Evolutionary conservation across 805 yeast species (phyloP), one percentile per base, ranked within the genome.

Genomic region (Brettanomyces custersianus): DNA sequence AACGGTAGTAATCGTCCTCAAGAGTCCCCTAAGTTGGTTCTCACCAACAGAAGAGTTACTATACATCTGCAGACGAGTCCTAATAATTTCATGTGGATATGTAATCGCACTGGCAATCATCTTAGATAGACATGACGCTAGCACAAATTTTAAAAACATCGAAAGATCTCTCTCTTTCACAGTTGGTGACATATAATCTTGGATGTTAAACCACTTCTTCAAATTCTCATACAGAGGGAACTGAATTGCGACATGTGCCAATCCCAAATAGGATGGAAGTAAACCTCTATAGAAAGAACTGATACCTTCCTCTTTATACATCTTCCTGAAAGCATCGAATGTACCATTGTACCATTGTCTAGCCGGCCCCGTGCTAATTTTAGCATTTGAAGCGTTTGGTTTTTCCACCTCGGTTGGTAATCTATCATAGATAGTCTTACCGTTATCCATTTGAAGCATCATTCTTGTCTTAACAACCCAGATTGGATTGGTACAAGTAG

Each of bases 401-500:
- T 47, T 48, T 20, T 49, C 47, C 26, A 25, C 30, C 2, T 45
- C 26, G 8, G 32, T 33, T 13, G 47, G 49, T 30, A 60, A 55
- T 26, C 62, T 37, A 36, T 55, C 60, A 44, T 64, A 60, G 12
- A 62, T 57, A 5, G 67, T 62, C 30, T 51, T 48, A 10, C 70
- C 66, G 33, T 60, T 55, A 21, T 69, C 72, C 36, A 80, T 78
- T 51, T 84, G 95, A 28, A 88, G 66, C 97, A 92, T 92, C 35
- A 92, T 62, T 50, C 98, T 66, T 2, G 98, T 92, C 55, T 92
- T 92, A 21, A 92, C 88, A 31, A 92, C 97, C 98, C 98, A 92
- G 11, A 90, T 84, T 9, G 98, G 98, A 55, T 92, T 92, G 0
- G 95, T 90, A 7, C 78, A 57, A 9, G 85, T 66, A 1, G 97